Conservation (phyloP, 768 basidiomycete genomes). For the Suillus luteus region DNA sequence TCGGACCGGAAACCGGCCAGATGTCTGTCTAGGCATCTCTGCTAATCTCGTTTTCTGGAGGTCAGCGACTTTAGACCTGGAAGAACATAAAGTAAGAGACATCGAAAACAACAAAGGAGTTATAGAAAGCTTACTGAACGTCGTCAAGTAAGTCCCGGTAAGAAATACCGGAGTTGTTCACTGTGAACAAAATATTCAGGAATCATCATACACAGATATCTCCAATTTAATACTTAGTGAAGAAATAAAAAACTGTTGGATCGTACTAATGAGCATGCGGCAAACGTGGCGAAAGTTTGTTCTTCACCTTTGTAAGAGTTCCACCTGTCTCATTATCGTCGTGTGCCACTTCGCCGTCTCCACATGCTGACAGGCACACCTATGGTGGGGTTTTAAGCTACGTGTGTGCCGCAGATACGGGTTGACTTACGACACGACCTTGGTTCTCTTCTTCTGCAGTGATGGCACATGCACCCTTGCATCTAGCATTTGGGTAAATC, state of each 20-base stretch:
- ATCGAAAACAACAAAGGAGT: not conserved
- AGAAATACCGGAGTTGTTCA: not conserved
- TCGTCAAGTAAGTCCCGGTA: not conserved
- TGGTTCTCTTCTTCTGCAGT: constrained; percentile 3
- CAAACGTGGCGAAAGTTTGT: not conserved
- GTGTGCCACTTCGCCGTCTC: constrained; percentile 26
- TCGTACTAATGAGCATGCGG: not conserved
- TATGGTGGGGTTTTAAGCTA: not conserved
- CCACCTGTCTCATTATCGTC: constrained; percentile 21
- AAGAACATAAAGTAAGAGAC: not conserved
- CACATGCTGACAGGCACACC: constrained; percentile 32
- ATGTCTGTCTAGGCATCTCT: not conserved
- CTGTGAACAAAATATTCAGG: not conserved
- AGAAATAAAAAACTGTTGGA: constrained; percentile 1
- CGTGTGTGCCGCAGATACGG: not conserved
- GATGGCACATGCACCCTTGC: not conserved
- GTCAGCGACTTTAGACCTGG: not conserved
- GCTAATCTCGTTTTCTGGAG: not conserved
- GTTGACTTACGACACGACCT: constrained; percentile 20
- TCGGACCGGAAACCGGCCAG: not conserved
- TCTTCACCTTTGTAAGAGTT: constrained; percentile 31
- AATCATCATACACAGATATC: not conserved
- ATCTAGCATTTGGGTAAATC: not conserved
- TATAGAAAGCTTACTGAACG: not conserved
- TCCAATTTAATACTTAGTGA: not conserved